These are phyloP conservation scores for Mortierella sp. DNA, from an alignment of 371 early-diverging fungal species.

Conservation along the genomic window DNA sequence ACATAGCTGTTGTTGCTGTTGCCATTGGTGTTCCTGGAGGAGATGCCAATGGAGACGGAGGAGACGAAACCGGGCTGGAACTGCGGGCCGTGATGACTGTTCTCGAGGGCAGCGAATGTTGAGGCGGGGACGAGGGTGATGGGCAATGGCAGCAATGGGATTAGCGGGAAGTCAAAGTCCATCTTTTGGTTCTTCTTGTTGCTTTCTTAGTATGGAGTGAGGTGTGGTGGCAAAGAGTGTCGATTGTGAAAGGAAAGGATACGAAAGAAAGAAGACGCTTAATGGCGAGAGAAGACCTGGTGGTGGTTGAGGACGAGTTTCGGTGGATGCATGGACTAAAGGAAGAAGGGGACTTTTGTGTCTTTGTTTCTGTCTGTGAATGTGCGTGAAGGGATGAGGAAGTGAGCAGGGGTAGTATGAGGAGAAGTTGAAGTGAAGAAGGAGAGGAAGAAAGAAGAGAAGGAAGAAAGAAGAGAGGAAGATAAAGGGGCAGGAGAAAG, in stretches of 20 bases:
- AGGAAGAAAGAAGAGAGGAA: neutral
- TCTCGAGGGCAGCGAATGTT: slow-evolving; percentile 48
- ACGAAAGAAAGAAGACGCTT: neutral
- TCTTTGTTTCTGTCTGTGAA: neutral
- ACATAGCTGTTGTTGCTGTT: neutral
- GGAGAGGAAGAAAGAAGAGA: neutral
- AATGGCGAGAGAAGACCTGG: slow-evolving; percentile 30
- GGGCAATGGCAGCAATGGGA: slow-evolving; percentile 49
- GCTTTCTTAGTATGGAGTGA: neutral
- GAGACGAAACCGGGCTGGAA: slow-evolving; percentile 38
- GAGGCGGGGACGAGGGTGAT: slow-evolving; percentile 55
- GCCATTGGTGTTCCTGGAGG: neutral
- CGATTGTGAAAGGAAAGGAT: neutral
- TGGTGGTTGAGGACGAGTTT: slow-evolving; percentile 23
- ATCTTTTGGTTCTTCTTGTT: slow-evolving; percentile 10
- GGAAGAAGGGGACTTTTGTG: neutral
- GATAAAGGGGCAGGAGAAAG: neutral
- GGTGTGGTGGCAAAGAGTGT: neutral
- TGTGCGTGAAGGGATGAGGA: neutral
- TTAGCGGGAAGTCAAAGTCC: slow-evolving; percentile 56
- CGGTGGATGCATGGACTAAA: slow-evolving; percentile 47
- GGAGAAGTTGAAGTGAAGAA: neutral
- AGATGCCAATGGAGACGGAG: slow-evolving; percentile 49
- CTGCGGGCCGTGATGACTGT: slow-evolving; percentile 16
- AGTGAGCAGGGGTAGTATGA: neutral